Evolutionary conservation across 163 green algal species (phyloP), one percentile per base, ranked within the genome.

Genomic region (Chlorella variabilis): DNA sequence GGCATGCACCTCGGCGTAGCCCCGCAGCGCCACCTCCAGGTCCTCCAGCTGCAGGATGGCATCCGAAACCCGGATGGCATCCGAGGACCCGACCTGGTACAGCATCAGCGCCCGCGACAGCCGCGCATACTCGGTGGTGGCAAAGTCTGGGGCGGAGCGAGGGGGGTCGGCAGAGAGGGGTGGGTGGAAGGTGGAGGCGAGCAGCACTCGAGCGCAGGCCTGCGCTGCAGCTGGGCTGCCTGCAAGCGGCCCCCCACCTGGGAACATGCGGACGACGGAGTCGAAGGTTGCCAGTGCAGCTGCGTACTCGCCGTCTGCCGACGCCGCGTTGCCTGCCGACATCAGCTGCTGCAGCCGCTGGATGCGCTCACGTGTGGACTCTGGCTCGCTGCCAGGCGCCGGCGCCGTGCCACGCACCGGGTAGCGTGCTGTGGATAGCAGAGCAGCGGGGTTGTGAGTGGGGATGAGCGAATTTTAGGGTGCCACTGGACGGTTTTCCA

Each of bases 61-160:
- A 18, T 87, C 66, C 5, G 33, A 73, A 4, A 39, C 42, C 18
- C 75, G 27, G n/a, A n/a, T n/a, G n/a, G n/a, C n/a, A n/a, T n/a
- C n/a, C n/a, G n/a, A n/a, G n/a, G n/a, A n/a, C 29, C 87, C 77
- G 17, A 87, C 67, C 78, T 95, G 86, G 71, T 93, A 94, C 41
- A 92, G 77, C 80, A 95, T 78, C 5, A 95, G 67, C 2, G 86
- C 91, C 17, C 85, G 61, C 0, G 80, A 68, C 20, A 95, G 81
- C 9, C 89, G 65, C 3, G 87, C 91, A 77, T 92, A 91, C 45
- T 94, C 84, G 2, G 54, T 79, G 2, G 56, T 63, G 15, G 78
- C 75, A 71, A 70, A 70, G 38, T 70, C 48, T 21, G 39, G 31
- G 49, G 48, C 27, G 11, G 59, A 25, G 4, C 33, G 58, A 3